These are phyloP conservation scores for Kwoniella europaea DNA, from an alignment of 768 basidiomycete genomes.

Conservation along the genomic window DNA sequence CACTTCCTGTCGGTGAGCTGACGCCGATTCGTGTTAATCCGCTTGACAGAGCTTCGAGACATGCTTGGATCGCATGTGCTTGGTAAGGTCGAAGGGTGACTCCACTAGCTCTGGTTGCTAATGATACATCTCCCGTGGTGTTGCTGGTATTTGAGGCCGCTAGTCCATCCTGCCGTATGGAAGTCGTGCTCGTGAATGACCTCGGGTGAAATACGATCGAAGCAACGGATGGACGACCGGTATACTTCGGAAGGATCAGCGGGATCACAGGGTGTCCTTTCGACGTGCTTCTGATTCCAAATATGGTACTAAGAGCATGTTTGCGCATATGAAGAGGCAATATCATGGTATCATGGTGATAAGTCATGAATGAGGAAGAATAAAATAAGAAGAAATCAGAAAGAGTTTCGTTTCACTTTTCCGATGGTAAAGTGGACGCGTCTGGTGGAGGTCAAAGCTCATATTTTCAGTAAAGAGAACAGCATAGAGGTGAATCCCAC, in stretches of 20 bases:
- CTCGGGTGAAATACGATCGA: not conserved
- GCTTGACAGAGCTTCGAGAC: conserved; percentile 69
- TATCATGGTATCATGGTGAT: not conserved
- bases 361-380: not conserved
- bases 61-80: conserved; percentile 75
- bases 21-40: conserved; percentile 66
- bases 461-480: not conserved
- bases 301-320: not conserved
- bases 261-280: not conserved
- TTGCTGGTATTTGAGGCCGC: not conserved
- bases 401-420: not conserved
- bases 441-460: conserved; percentile 2
- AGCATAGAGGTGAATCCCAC: conserved; percentile 4
- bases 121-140: not conserved
- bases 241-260: not conserved
- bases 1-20: conserved; percentile 57
- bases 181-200: not conserved
- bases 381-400: not conserved
- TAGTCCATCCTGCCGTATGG: not conserved
- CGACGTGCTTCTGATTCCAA: not conserved
- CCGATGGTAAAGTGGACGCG: not conserved
- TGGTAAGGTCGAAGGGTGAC: conserved; percentile 80
- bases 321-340: not conserved
- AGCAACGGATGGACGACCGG: not conserved
- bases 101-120: not conserved